These are phyloP conservation scores for Chrysosporium queenslandicum DNA, from an alignment of 2,329 filamentous ascomycete species.

Conservation along the genomic window DNA sequence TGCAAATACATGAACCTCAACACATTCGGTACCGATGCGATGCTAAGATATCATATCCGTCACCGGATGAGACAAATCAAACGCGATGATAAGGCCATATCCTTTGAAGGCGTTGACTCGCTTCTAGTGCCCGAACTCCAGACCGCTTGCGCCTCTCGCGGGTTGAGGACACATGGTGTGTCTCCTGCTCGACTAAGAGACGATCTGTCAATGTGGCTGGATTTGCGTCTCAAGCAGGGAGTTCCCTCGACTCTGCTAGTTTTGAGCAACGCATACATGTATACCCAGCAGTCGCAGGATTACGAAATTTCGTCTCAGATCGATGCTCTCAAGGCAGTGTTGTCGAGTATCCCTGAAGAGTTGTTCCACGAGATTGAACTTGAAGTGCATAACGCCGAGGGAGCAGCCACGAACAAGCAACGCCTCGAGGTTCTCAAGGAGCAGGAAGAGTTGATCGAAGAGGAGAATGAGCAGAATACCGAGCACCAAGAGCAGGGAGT, in stretches of 20 bases:
- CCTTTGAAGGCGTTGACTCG: slow-evolving; percentile 83
- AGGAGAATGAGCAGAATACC: slow-evolving; percentile 88
- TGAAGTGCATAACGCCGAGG: slow-evolving; percentile 92
- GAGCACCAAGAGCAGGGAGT: slow-evolving; percentile 66
- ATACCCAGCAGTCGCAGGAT: slow-evolving; percentile 65
- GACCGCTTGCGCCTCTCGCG: slow-evolving; percentile 80
- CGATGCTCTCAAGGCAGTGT: slow-evolving; percentile 80
- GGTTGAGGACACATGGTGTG: slow-evolving; percentile 84
- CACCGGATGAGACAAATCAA: slow-evolving; percentile 99
- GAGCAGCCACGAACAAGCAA: slow-evolving; percentile 97
- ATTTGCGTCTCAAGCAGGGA: slow-evolving; percentile 82
- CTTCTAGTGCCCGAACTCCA: slow-evolving; percentile 91
- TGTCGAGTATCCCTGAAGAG: slow-evolving; percentile 93
- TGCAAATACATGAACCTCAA: slow-evolving; percentile 98
- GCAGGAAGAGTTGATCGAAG: slow-evolving; percentile 94
- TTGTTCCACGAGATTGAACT: slow-evolving; percentile 99
- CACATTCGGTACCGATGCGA: slow-evolving; percentile 92
- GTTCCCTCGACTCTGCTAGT: slow-evolving; percentile 95
- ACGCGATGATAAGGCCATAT: slow-evolving; percentile 89
- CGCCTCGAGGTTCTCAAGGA: slow-evolving; percentile 95
- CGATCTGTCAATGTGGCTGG: slow-evolving; percentile 87
- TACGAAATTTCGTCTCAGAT: slow-evolving; percentile 79
- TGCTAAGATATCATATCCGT: slow-evolving; percentile 93
- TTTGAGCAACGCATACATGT: slow-evolving; percentile 95
- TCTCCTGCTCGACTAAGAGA: slow-evolving; percentile 79